Evolutionary conservation across 164 flowering plant species (phyloP), one percentile per base, ranked within the genome.

Genomic region (Paratinospora sagittata): DNA sequence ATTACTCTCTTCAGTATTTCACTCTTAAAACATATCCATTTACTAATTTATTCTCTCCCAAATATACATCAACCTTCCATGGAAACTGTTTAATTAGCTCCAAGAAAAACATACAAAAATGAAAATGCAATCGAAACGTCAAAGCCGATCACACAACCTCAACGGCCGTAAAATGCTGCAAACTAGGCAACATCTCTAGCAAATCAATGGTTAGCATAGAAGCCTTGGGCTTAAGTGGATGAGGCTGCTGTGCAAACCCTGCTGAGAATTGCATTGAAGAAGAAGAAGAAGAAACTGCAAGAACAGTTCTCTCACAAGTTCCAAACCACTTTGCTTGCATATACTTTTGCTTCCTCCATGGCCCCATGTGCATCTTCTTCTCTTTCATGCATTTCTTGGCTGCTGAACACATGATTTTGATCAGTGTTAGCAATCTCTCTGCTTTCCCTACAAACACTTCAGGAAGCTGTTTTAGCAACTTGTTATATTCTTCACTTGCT

Each of bases 161-260:
- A 26, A 87, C 87, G 0, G 79, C 86, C 14, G 79, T 74, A 45
- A 73, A 75, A 61, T 73, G 86, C 73, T 75, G 88, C 71, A 83
- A 55, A 27, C 69, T 68, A 19, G 84, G 81, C 70, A 83, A 62
- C 10, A 63, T 80, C 70, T 80, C 85, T 21, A 76, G 27, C 81
- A 86, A 65, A 58, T 85, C 88, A 72, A 73, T 81, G 0, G 86
- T 85, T 5, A 89, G 68, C 91, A 85, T 77, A 4, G 91, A 87
- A 1, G 82, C 80, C 75, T 61, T 81, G 0, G 83, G 81, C 76
- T 79, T 87, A 1, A 66, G 70, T 6, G 70, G 77, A 52, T n/a
- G n/a, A n/a, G 70, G 66, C 55, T 43, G 74, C 3, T 14, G 26
- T 0, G 69, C 33, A 34, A 67, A 43, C 23, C 57, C 75, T 12